Conservation (phyloP, 2,329 filamentous ascomycete species). For the Botryotinia globosa region DNA sequence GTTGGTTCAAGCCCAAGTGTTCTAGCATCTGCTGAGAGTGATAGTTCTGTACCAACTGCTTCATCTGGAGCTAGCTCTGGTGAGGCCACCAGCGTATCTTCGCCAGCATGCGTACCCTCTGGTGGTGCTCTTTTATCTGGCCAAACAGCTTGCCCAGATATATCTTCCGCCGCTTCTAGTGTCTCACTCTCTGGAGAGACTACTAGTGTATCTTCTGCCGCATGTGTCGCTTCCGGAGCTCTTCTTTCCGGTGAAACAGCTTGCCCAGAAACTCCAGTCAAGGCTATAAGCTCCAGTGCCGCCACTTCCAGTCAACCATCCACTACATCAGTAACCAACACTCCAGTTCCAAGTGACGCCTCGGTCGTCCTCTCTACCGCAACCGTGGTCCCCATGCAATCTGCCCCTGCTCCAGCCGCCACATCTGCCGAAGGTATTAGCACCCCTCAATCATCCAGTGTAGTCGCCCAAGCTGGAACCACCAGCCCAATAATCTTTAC, state of each 20-base stretch:
- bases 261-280: background rate
- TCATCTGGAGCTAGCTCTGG: background rate
- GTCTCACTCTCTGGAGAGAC: too few species aligned
- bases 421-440: background rate
- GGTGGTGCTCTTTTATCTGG: background rate
- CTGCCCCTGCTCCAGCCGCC: background rate
- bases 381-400: background rate
- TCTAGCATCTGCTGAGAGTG: background rate
- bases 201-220: background rate
- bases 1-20: slow-evolving; percentile 2
- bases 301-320: background rate
- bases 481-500: background rate
- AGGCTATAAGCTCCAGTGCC: background rate
- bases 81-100: background rate
- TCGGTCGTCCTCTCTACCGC: background rate
- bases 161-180: background rate
- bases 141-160: background rate
- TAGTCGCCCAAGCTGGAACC: background rate
- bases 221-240: background rate
- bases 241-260: background rate
- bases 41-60: background rate
- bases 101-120: background rate
- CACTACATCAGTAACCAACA: background rate
- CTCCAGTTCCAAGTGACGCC: background rate
- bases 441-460: background rate